Conservation (phyloP, 345 rosid genomes). For the Lumnitzera littorea region DNA sequence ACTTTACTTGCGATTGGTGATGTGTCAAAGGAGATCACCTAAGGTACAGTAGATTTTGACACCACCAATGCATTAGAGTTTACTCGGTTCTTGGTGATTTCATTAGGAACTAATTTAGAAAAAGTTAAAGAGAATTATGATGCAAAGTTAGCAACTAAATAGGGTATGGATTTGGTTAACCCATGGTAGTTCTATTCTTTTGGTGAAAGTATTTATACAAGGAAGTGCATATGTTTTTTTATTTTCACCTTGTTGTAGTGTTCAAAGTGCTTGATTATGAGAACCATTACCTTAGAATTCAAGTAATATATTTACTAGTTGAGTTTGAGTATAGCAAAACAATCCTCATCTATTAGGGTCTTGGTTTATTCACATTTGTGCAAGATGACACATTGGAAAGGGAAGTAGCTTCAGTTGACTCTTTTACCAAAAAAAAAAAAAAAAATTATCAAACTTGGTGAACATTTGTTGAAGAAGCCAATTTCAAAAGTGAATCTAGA, state of each 20-base stretch:
- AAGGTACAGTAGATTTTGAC: slow-evolving; percentile 12
- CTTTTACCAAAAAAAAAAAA: slow-evolving; percentile 45
- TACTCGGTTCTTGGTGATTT: slow-evolving; percentile 23
- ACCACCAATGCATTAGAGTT: slow-evolving; percentile 25
- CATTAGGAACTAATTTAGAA: slow-evolving; percentile 30
- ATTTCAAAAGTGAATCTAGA: slow-evolving; percentile 44
- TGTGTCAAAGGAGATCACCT: slow-evolving; percentile 27
- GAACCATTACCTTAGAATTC: slow-evolving; percentile 38
- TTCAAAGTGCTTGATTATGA: slow-evolving; percentile 33
- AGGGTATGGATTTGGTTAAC: slow-evolving; percentile 36
- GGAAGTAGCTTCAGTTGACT: slow-evolving; percentile 35
- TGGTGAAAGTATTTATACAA: slow-evolving; percentile 28
- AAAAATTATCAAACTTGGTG: slow-evolving; percentile 36
- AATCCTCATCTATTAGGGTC: no score
- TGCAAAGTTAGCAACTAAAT: slow-evolving; percentile 26
- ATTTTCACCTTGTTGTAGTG: slow-evolving; percentile 26
- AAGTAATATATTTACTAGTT: slow-evolving; percentile 13
- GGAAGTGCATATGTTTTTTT: slow-evolving; percentile 36
- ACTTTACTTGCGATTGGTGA: slow-evolving; percentile 32
- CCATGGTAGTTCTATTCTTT: slow-evolving; percentile 17
- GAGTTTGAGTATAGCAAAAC: background rate
- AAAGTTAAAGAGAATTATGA: slow-evolving; percentile 18
- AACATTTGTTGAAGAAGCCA: slow-evolving; percentile 39
- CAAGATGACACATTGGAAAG: slow-evolving; percentile 46
- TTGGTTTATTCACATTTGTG: background rate